Base-by-base conservation (phyloP, 441 rosid species). In the Manihot esculenta region DNA sequence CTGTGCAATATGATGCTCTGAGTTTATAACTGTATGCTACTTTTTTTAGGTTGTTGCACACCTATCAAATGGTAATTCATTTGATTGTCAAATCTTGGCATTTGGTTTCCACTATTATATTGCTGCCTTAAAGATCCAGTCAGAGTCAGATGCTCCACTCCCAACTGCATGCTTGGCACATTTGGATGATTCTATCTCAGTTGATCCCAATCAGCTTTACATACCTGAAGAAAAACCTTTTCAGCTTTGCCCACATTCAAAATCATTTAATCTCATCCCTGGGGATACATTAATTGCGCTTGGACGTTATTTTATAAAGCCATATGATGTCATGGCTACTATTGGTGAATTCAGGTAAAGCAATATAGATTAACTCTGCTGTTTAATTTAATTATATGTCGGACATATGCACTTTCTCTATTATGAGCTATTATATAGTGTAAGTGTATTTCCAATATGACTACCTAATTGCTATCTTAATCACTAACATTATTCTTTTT, bases 261-360 rank as follows among this genome's bases (percentile, higher is more conserved):
- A n/a, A 11, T 30, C 45, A 7, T 50, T 27, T 33, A 66, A 66
- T 20, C 59, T 66, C 30, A 27, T 33, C 18, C 70, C 70, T 20
- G 70, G 59, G 23, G 69, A 66, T 66, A 66, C 23, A 30, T 26
- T 66, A 27, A 49, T 50, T 13, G 69, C 69, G 3, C 23, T 66
- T 24, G 69, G 58, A 7, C 69, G 58, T 23, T 44, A 62, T 62
- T 62, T 62, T 44, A 45, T 42, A 10, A 53, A n/a, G 45, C 59
- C 57, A 5, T 7, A 51, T 33, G 47, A 33, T 3, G 5, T 66
- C 47, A 50, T 66, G 70, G 45, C 30, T n/a, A n/a, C n/a, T n/a
- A n/a, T n/a, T n/a, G n/a, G n/a, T n/a, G n/a, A n/a, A n/a, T n/a
- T n/a, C n/a, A n/a, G n/a, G n/a, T 5, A n/a, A 27, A 2, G 8